Conservation (phyloP, 129 eudicot species). For the Helianthus tuberosus region DNA sequence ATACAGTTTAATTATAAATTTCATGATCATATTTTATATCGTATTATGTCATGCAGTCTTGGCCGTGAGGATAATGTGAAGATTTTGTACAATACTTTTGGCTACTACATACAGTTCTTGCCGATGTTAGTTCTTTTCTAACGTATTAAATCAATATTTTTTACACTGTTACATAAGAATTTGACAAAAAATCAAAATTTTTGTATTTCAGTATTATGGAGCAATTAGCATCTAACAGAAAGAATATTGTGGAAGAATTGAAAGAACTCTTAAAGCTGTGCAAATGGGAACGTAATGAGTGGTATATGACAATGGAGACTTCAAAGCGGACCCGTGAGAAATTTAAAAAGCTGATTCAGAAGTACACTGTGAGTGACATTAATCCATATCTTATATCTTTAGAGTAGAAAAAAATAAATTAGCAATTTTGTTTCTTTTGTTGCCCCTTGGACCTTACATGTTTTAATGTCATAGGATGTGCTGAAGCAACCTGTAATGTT, state of each 20-base stretch:
- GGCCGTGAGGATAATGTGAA: slow-evolving; percentile 58
- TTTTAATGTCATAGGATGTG: slow-evolving; percentile 51
- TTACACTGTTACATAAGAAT: background rate
- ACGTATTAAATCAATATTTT: background rate
- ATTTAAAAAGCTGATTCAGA: slow-evolving; percentile 66
- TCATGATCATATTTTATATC: background rate
- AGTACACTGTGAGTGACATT: slow-evolving; percentile 70
- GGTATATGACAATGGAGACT: slow-evolving; percentile 55
- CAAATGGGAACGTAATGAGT: slow-evolving; percentile 71
- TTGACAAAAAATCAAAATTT: background rate
- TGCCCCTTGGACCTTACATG: background rate
- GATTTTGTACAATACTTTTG: slow-evolving; percentile 80
- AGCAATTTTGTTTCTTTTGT: slow-evolving; percentile 2
- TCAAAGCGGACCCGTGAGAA: slow-evolving; percentile 70
- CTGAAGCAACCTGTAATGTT: slow-evolving; percentile 78
- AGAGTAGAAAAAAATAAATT: background rate
- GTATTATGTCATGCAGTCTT: slow-evolving; percentile 43
- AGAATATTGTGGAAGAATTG: slow-evolving; percentile 62
- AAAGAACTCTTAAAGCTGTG: slow-evolving; percentile 63
- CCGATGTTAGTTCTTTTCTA: slow-evolving; percentile 56
- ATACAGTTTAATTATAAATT: background rate
- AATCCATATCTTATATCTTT: background rate
- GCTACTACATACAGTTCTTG: slow-evolving; percentile 75
- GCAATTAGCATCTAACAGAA: slow-evolving; percentile 54
- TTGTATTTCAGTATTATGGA: slow-evolving; percentile 52